A percentile compares a stretch with the other conserved stretches of the same genome.
Evolutionary conservation across 2,329 filamentous ascomycete species (phyloP).

Genomic region (Elsinoe necatrix): DNA sequence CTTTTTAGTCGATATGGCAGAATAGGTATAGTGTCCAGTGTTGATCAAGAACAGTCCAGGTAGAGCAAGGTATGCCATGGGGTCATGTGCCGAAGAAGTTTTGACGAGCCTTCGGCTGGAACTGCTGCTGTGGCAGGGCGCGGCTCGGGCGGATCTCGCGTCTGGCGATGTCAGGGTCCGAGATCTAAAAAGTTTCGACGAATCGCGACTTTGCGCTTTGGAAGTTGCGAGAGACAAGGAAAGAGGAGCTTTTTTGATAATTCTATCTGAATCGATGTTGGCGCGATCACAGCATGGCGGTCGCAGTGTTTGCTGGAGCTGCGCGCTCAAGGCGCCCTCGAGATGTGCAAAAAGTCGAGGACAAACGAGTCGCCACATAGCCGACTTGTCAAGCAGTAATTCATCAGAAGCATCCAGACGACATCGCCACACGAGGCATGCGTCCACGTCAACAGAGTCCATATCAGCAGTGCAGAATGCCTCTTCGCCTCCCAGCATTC

Average conservation of each 20-base stretch:
- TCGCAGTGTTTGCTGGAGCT: background rate
- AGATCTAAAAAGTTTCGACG: background rate
- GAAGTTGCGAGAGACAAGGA: too few relatives aligned
- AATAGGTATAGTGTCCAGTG: too few relatives aligned
- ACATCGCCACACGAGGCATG: background rate
- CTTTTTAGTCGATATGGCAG: too few relatives aligned
- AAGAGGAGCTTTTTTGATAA: too few relatives aligned
- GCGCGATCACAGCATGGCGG: background rate
- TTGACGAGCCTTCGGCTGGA: background rate
- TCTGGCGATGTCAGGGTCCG: background rate
- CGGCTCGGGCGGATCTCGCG: background rate
- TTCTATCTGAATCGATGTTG: too few relatives aligned
- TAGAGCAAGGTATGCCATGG: too few relatives aligned
- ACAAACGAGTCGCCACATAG: background rate
- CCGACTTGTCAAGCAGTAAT: background rate
- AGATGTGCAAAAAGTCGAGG: background rate
- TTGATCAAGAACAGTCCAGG: too few relatives aligned
- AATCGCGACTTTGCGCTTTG: background rate
- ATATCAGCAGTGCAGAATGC: background rate
- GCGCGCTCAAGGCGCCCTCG: background rate
- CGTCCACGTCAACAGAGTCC: background rate
- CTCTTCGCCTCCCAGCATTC: background rate
- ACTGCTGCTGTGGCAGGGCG: background rate
- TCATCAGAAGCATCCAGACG: background rate
- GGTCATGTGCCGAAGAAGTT: background rate